Conservation (phyloP, 148 eudicot species). For the Tetragonia tetragonoides region DNA sequence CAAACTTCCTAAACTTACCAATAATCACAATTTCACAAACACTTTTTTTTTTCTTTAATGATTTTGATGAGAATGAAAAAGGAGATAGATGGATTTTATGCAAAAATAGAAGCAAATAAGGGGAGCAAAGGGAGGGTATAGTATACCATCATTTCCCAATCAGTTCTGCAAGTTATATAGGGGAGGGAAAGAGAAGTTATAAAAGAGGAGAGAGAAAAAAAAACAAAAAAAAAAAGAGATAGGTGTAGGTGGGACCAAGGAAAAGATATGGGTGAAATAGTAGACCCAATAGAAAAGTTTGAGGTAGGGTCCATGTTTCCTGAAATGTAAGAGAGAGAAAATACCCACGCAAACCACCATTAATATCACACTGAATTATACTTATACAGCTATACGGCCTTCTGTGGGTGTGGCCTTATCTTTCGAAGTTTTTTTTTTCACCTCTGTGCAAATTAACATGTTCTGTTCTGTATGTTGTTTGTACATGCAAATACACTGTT, state of each 20-base stretch:
- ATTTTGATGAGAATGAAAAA: not conserved
- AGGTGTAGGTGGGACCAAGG: conserved; percentile 13
- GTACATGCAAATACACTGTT: not conserved
- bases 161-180: conserved; percentile 17
- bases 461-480: not conserved
- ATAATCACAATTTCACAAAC: no score
- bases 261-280: conserved; percentile 14
- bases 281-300: not conserved
- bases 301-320: conserved; percentile 11
- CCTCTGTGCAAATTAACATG: not conserved
- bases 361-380: not conserved
- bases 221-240: no score
- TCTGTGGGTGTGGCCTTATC: no score
- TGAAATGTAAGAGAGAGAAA: conserved; percentile 18
- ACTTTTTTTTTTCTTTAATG: not conserved
- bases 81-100: not conserved
- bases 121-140: not conserved
- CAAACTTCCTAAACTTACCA: no score
- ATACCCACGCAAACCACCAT: conserved; percentile 11
- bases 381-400: not conserved
- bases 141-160: conserved; percentile 27
- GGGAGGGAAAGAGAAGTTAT: not conserved
- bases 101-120: not conserved
- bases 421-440: not conserved
- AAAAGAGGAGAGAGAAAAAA: not conserved